phyloP scores from a whole-genome alignment of 768 basidiomycete genomes.

The Macrocybe gigantea region DNA sequence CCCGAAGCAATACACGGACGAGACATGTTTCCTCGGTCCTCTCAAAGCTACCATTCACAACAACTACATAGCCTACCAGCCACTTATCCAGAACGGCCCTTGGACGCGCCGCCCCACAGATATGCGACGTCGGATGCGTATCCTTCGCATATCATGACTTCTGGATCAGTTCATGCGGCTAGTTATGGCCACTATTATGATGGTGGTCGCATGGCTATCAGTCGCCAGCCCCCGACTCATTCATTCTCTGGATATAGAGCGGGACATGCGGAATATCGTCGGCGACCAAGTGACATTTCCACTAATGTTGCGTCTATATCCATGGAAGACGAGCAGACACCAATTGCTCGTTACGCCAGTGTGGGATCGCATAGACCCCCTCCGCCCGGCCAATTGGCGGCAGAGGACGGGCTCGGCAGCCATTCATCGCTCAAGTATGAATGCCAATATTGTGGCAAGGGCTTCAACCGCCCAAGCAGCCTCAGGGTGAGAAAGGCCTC shows the following conservation, averaged over 20 bases:
- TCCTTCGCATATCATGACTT: too few species aligned
- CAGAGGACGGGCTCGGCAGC: slow-evolving; percentile 4
- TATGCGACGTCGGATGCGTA: too few species aligned
- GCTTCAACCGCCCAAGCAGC: slow-evolving; percentile 79
- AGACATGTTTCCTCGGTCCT: too few species aligned
- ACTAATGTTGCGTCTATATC: slow-evolving; percentile 1
- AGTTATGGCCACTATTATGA: too few species aligned
- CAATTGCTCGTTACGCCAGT: slow-evolving; percentile 5
- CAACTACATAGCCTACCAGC: too few species aligned
- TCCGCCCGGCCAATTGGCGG: neutral
- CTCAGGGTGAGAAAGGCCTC: slow-evolving; percentile 48
- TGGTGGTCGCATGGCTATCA: too few species aligned
- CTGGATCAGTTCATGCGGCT: too few species aligned
- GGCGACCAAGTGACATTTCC: slow-evolving; percentile 7
- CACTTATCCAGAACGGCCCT: too few species aligned
- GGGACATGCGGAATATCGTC: neutral
- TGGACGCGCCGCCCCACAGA: too few species aligned
- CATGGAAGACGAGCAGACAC: slow-evolving; percentile 12
- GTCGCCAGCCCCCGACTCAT: neutral
- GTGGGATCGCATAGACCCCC: neutral
- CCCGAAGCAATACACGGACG: too few species aligned
- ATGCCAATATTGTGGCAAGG: slow-evolving; percentile 74
- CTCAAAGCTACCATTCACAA: too few species aligned
- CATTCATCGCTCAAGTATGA: slow-evolving; percentile 50
- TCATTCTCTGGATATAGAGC: neutral